Conservation (phyloP, 345 rosid species). For the Rubroshorea leprosula region DNA sequence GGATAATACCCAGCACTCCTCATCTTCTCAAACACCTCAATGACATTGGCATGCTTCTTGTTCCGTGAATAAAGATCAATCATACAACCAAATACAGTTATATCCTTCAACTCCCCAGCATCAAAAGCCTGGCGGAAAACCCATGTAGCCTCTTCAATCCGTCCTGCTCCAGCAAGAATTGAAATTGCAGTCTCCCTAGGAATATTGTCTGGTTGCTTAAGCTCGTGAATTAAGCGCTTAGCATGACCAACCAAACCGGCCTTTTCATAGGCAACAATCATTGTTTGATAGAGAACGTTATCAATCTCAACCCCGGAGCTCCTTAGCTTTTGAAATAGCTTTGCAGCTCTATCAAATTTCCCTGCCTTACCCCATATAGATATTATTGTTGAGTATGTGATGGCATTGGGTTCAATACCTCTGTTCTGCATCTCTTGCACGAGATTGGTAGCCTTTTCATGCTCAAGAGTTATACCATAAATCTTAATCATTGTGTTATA, state of each 20-base stretch:
- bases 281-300: conserved; percentile 87
- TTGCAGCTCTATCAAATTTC: conserved; percentile 80
- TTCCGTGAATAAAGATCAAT: conserved; percentile 74
- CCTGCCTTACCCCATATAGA: conserved; percentile 94
- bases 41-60: conserved; percentile 55
- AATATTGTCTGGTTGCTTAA: conserved; percentile 57
- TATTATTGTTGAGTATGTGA: conserved; percentile 80
- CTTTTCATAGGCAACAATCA: conserved; percentile 91
- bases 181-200: conserved; percentile 67
- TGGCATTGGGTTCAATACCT: conserved; percentile 75
- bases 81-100: conserved; percentile 77
- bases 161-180: conserved; percentile 73
- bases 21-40: conserved; percentile 88
- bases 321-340: conserved; percentile 76
- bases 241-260: conserved; percentile 85
- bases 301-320: conserved; percentile 81
- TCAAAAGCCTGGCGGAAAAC: conserved; percentile 80
- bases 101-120: conserved; percentile 72
- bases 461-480: conserved; percentile 83
- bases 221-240: conserved; percentile 79
- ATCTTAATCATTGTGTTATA: conserved; percentile 92
- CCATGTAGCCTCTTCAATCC: conserved; percentile 84
- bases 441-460: conserved; percentile 83
- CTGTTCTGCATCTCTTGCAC: conserved; percentile 81
- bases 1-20: conserved; percentile 67